phyloP scores from a whole-genome alignment of 2,329 filamentous ascomycete genomes.

The Clonostachys rhizophaga region DNA sequence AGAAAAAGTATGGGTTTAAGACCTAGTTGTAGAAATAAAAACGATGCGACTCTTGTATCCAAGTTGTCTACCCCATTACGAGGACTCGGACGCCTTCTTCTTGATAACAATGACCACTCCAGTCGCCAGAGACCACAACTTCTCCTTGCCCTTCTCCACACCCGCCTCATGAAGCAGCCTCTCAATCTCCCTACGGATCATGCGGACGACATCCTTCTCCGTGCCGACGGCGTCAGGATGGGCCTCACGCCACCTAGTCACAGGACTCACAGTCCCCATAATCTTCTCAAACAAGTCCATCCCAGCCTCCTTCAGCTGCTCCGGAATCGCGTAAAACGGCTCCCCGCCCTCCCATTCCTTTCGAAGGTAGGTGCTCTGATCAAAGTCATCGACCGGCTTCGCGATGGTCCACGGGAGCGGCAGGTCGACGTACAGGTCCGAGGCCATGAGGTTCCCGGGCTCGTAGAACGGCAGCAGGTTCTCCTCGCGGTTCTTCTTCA shows the following conservation, averaged over 20 bases:
- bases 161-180: constrained; percentile 21
- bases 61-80: too few relatives aligned
- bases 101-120: constrained; percentile 21
- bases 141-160: constrained; percentile 23
- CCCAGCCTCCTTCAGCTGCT: constrained; percentile 9
- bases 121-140: constrained; percentile 10
- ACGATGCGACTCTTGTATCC: too few relatives aligned
- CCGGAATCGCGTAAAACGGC: constrained; percentile 14
- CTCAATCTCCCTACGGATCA: constrained; percentile 17
- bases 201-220: constrained; percentile 27
- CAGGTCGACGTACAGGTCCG: constrained; percentile 33
- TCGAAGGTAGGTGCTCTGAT: constrained; percentile 27
- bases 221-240: constrained; percentile 32
- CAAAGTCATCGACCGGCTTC: constrained; percentile 25
- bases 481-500: constrained; percentile 14
- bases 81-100: constrained; percentile 8
- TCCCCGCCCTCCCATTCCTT: constrained; percentile 33
- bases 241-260: constrained; percentile 37
- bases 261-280: constrained; percentile 28
- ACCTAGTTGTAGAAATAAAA: too few relatives aligned
- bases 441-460: constrained; percentile 34
- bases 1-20: not conserved
- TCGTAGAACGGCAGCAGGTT: constrained; percentile 28
- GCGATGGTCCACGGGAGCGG: constrained; percentile 41
- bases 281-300: constrained; percentile 27